Evolutionary conservation across 2,329 filamentous ascomycete species (phyloP).

Genomic region (Tolypocladium amazonense): DNA sequence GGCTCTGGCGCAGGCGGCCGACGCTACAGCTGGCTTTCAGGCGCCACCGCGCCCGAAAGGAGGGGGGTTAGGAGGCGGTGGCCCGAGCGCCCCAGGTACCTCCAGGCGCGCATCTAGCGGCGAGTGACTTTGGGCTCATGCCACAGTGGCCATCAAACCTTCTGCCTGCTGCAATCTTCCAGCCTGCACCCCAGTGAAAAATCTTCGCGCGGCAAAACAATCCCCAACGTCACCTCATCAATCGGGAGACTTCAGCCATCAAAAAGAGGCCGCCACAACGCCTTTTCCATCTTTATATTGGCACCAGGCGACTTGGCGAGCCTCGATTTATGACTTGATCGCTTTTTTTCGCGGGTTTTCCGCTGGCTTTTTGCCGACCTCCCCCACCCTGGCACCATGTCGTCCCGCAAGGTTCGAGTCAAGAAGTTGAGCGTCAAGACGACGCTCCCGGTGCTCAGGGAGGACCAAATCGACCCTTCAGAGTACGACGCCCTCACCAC

Average conservation of each 20-base stretch:
- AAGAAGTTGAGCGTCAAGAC: conserved; percentile 92
- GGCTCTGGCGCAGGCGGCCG: background rate
- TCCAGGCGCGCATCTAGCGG: conserved; percentile 4
- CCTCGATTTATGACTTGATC: conserved; percentile 50
- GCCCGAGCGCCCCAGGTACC: conserved; percentile 19
- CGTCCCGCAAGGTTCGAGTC: conserved; percentile 62
- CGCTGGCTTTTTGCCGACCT: conserved; percentile 32
- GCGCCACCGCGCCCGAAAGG: conserved; percentile 6
- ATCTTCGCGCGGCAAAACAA: conserved; percentile 44
- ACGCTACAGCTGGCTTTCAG: conserved; percentile 1
- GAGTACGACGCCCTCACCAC: conserved; percentile 81
- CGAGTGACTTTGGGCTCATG: conserved; percentile 6
- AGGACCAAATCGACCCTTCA: conserved; percentile 78
- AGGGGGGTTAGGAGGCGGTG: conserved; percentile 20
- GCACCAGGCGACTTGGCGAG: conserved; percentile 43
- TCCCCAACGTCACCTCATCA: conserved; percentile 46
- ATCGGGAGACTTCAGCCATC: conserved; percentile 38
- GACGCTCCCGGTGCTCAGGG: conserved; percentile 74
- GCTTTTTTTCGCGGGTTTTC: conserved; percentile 54
- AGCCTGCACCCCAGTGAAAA: conserved; percentile 34
- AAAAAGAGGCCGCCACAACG: conserved; percentile 39
- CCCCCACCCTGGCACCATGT: conserved; percentile 39
- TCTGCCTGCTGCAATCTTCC: conserved; percentile 10
- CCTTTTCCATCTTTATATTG: conserved; percentile 37
- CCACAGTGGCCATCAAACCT: conserved; percentile 4